Percentiles rank a stretch among this genome's conserved stretches.
These are phyloP conservation scores for Berberis vulgaris DNA, from an alignment of 164 flowering plant genomes.

Conservation along the genomic window DNA sequence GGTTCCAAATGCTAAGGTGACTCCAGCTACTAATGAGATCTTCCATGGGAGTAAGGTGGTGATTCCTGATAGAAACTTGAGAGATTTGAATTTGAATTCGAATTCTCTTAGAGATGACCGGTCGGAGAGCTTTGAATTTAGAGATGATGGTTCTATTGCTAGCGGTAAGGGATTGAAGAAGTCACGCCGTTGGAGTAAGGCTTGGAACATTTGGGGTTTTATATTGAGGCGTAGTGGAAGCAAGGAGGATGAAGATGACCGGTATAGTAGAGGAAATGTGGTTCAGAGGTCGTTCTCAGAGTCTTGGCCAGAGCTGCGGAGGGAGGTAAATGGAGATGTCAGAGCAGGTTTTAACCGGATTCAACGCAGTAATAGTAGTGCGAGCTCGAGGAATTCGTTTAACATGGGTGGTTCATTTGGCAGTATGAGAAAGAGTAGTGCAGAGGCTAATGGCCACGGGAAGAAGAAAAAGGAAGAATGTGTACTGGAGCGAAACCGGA, in stretches of 20 bases:
- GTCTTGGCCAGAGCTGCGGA: conserved; percentile 76
- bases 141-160: conserved; percentile 13
- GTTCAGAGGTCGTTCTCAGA: conserved; percentile 80
- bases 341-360: conserved; percentile 35
- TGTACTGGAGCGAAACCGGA: conserved; percentile 46
- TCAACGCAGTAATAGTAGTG: conserved; percentile 71
- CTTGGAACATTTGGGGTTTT: conserved; percentile 81
- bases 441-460: conserved; percentile 30
- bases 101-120: conserved; percentile 13
- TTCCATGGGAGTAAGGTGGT: conserved; percentile 11
- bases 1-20: conserved; percentile 15
- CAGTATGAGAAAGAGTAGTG: conserved; percentile 22
- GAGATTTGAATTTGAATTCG: conserved; percentile 5
- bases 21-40: conserved; percentile 16
- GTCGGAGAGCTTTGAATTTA: conserved; percentile 19
- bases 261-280: conserved; percentile 50
- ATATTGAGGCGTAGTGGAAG: conserved; percentile 50
- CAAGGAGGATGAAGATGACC: conserved; percentile 67
- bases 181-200: conserved; percentile 67
- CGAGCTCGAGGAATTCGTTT: conserved; percentile 56
- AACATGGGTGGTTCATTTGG: conserved; percentile 33
- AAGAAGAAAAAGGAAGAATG: conserved; percentile 41
- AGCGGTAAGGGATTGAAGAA: conserved; percentile 48
- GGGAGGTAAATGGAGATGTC: conserved; percentile 34
- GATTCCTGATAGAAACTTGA: conserved; percentile 9